phyloP scores from a whole-genome alignment of 441 rosid species.

The Eugenia klotzschiana region DNA sequence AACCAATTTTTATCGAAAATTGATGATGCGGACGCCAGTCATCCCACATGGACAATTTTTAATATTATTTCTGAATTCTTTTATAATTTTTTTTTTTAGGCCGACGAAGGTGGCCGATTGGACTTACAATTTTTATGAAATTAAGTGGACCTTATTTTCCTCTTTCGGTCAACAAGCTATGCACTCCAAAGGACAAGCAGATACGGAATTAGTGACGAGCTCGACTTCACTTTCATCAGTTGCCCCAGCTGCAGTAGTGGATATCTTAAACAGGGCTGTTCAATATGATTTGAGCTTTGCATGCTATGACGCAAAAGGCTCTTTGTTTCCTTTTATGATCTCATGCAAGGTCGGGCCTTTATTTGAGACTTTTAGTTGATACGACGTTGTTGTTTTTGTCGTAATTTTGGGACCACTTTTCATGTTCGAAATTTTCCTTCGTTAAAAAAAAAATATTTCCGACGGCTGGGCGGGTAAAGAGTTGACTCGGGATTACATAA shows the following conservation, averaged over 20 bases:
- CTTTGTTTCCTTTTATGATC: neutral
- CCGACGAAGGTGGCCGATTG: too few species aligned
- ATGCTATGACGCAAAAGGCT: too few species aligned
- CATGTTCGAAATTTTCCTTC: neutral
- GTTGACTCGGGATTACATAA: neutral
- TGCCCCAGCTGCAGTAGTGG: neutral
- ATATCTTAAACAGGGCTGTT: neutral
- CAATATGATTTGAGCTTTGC: neutral
- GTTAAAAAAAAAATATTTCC: neutral
- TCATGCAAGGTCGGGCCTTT: too few species aligned
- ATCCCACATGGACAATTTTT: too few species aligned
- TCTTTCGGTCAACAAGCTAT: neutral
- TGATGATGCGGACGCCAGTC: too few species aligned
- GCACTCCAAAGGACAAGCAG: neutral
- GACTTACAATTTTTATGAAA: neutral
- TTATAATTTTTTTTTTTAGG: too few species aligned
- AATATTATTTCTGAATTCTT: too few species aligned
- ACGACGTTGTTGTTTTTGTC: too few species aligned
- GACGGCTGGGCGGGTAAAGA: neutral
- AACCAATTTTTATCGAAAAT: too few species aligned
- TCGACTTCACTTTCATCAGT: neutral
- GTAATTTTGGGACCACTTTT: too few species aligned
- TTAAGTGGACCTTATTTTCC: neutral
- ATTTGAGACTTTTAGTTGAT: rapidly evolving
- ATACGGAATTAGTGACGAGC: neutral